Evolutionary conservation across 306 rosid species (phyloP).

Genomic region (Acacia acuminata): DNA sequence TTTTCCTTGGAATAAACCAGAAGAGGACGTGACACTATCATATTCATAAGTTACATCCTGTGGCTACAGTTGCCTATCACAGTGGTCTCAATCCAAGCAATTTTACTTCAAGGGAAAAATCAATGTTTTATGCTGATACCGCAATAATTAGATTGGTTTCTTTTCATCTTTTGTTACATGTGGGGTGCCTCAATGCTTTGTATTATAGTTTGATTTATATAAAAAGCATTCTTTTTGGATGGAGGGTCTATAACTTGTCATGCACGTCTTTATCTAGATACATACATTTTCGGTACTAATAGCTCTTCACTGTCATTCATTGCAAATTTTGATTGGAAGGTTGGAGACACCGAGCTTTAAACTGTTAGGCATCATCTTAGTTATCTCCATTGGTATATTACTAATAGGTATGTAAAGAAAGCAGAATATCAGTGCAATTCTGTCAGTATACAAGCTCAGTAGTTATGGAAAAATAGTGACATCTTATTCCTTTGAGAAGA

Average conservation of each 20-base stretch:
- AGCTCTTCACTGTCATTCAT: slow-evolving; percentile 33
- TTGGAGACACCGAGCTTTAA: slow-evolving; percentile 88
- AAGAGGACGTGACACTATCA: no score
- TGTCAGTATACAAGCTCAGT: not conserved
- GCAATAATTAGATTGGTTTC: not conserved
- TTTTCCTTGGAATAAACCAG: no score
- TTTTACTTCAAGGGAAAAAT: not conserved
- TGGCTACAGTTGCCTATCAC: no score
- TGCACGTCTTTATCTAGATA: slow-evolving; percentile 2
- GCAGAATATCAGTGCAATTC: not conserved
- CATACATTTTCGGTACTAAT: not conserved
- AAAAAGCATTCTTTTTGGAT: not conserved
- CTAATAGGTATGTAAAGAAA: slow-evolving; percentile 67
- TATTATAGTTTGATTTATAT: not conserved
- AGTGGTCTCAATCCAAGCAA: not conserved
- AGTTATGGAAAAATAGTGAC: no score
- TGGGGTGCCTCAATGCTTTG: not conserved
- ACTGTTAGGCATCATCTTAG: slow-evolving; percentile 83
- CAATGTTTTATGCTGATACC: not conserved
- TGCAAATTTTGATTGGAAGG: slow-evolving; percentile 52
- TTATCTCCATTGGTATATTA: slow-evolving; percentile 84
- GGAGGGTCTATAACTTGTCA: not conserved
- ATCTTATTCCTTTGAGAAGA: no score
- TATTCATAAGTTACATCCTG: not conserved
- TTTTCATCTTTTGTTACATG: not conserved